These are phyloP conservation scores for Dothidotthia symphoricarpi DNA, from an alignment of 2,329 filamentous ascomycete genomes.

Conservation along the genomic window DNA sequence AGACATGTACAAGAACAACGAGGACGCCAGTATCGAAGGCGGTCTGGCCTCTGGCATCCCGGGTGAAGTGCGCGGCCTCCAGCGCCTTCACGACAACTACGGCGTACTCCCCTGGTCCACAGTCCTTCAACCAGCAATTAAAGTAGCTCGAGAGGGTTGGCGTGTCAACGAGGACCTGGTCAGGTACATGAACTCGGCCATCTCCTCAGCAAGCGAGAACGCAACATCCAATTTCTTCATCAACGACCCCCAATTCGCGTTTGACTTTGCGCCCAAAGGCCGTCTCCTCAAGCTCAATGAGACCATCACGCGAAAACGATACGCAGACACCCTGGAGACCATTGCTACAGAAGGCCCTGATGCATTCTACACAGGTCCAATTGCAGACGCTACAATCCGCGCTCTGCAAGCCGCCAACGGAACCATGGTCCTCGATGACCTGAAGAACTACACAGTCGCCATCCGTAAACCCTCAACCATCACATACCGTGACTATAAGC, in stretches of 20 bases:
- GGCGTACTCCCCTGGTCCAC: constrained; percentile 57
- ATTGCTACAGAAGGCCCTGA: constrained; percentile 72
- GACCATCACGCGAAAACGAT: constrained; percentile 75
- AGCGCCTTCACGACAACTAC: constrained; percentile 72
- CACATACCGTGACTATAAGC: constrained; percentile 62
- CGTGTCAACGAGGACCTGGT: constrained; percentile 70
- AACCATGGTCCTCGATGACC: constrained; percentile 80
- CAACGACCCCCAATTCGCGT: constrained; percentile 74
- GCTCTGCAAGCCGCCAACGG: constrained; percentile 69
- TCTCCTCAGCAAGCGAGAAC: constrained; percentile 30
- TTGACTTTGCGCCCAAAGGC: constrained; percentile 86
- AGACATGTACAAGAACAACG: constrained; percentile 80
- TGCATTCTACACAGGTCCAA: constrained; percentile 70
- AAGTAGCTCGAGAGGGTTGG: constrained; percentile 62
- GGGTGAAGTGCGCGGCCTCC: constrained; percentile 73
- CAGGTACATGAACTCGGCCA: constrained; percentile 63
- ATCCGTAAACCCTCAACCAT: constrained; percentile 60
- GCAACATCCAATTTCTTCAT: constrained; percentile 63
- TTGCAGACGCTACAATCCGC: constrained; percentile 71
- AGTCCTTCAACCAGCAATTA: constrained; percentile 71
- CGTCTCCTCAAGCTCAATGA: constrained; percentile 70
- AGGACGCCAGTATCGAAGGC: constrained; percentile 64
- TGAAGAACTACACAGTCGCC: constrained; percentile 69
- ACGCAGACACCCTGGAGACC: constrained; percentile 73
- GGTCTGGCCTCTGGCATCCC: constrained; percentile 69